phyloP scores from a whole-genome alignment of 352 stramenopile species.

The Phytophthora podocarpi region DNA sequence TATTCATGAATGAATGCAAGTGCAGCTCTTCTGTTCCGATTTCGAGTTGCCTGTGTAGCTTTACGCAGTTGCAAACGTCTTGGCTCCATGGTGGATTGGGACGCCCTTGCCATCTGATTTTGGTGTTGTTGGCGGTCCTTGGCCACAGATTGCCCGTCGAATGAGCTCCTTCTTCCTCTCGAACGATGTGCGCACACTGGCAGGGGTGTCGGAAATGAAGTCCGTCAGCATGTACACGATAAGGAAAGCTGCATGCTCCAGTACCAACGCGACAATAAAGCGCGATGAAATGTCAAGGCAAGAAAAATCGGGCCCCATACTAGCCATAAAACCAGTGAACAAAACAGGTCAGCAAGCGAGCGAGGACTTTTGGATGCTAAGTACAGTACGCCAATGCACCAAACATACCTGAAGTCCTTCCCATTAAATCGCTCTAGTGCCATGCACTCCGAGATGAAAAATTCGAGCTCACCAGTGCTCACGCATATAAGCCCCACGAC shows the following conservation, averaged over 20 bases:
- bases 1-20: conserved; percentile 28
- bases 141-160: conserved; percentile 78
- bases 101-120: conserved; percentile 9
- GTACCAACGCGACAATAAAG: conserved; percentile 78
- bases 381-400: too few relatives aligned
- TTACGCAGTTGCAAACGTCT: conserved; percentile 33
- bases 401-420: conserved; percentile 78
- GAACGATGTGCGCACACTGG: conserved; percentile 78
- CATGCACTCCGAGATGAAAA: conserved; percentile 79
- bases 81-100: conserved; percentile 24
- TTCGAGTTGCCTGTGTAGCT: background rate
- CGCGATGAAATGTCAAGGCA: conserved; percentile 78
- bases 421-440: conserved; percentile 77
- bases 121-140: conserved; percentile 32
- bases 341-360: conserved; percentile 13
- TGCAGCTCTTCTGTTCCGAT: background rate
- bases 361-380: too few relatives aligned
- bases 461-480: conserved; percentile 85
- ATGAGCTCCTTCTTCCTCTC: conserved; percentile 89
- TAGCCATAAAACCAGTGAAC: too few relatives aligned
- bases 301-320: conserved; percentile 85
- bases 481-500: conserved; percentile 85
- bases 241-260: conserved; percentile 75
- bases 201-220: conserved; percentile 81
- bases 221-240: conserved; percentile 83